phyloP scores from a whole-genome alignment of 2,329 filamentous ascomycete species.

The Exophiala bonariae region DNA sequence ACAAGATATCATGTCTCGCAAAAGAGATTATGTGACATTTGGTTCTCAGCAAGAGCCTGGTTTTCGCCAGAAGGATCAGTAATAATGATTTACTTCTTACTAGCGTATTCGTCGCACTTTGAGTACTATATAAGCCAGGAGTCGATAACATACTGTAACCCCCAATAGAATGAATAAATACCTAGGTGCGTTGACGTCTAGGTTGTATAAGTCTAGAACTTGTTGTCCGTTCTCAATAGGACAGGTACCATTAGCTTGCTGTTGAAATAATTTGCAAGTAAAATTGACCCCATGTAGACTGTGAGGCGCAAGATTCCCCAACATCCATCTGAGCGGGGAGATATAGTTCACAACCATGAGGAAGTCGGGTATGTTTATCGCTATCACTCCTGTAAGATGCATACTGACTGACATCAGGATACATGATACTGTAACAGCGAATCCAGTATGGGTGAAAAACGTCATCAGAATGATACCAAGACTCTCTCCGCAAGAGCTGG shows the following conservation, averaged over 20 bases:
- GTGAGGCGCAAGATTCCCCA: conserved; percentile 66
- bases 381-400: conserved; percentile 70
- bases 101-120: conserved; percentile 31
- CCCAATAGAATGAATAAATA: conserved; percentile 65
- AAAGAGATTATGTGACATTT: no score
- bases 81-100: no score
- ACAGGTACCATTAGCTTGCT: conserved; percentile 60
- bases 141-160: conserved; percentile 64
- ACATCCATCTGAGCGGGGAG: conserved; percentile 67
- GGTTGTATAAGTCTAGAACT: conserved; percentile 65
- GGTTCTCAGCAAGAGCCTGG: no score
- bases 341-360: conserved; percentile 70
- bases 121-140: conserved; percentile 47
- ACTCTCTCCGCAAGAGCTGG: conserved; percentile 72
- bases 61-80: no score
- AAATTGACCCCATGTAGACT: conserved; percentile 62
- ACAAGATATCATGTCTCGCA: no score
- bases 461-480: conserved; percentile 80
- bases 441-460: conserved; percentile 70
- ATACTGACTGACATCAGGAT: conserved; percentile 69
- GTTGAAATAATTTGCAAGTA: conserved; percentile 62
- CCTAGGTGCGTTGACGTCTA: conserved; percentile 61
- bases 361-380: conserved; percentile 65
- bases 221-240: conserved; percentile 66
- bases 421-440: conserved; percentile 71